Base-by-base conservation (phyloP, 257 asterid genomes). In the Lavandula angustifolia region DNA sequence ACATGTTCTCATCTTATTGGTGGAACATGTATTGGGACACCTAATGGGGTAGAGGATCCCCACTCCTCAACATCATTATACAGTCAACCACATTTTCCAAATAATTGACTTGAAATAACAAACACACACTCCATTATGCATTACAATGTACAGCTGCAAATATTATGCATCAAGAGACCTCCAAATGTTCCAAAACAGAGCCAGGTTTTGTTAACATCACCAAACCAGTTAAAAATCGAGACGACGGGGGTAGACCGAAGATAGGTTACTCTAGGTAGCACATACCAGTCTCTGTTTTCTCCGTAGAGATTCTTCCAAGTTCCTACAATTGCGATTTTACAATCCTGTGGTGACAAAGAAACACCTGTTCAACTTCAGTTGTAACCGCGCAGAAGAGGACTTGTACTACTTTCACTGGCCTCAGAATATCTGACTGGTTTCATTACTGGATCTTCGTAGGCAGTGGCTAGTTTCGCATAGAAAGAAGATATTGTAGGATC, bases 391-490 rank as follows among this genome's bases (percentile, higher is more conserved):
- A 94, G 87, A 55, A 94, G 87, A 60, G 97, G 97, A 58, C 95
- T 51, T 48, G 54, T 75, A 52, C 82, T 78, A 3, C 81, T 75
- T 65, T 74, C 87, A 44, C 75, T 44, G 44, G 64, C 53, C 61
- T 49, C 76, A 13, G 92, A 66, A 57, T 60, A 51, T 56, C 60
- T 70, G 57, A 61, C 75, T 5, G 88, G 75, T 13, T 64, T 73
- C 78, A 82, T 66, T 3, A 88, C 80, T 13, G 99, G 99, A 76
- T 90, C 95, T 7, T 69, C 75, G 70, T 94, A 94, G 6, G 95
- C 94, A 14, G 83, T 81, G 34, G 70, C 73, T 5, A 94, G 90
- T 74, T 71, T 71, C 38, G 80, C 85, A 13, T 77, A 80, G 70
- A 94, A 94, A 48, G 82, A 79, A 31, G 83, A 58, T 11, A 80